phyloP scores from a whole-genome alignment of 495 filamentous ascomycete genomes.

The Talaromyces ruber region DNA sequence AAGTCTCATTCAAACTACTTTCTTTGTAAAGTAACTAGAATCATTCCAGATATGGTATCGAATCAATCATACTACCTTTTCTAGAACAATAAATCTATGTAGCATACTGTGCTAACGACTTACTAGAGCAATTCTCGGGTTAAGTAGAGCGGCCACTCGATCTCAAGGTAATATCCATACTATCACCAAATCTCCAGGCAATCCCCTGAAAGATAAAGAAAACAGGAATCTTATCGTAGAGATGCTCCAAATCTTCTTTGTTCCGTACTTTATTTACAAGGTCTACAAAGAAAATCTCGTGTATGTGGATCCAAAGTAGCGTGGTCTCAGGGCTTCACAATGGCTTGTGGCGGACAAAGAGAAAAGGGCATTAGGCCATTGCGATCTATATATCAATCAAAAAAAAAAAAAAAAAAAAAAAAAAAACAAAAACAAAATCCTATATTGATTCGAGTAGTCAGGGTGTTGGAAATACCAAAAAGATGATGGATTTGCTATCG shows the following conservation, averaged over 20 bases:
- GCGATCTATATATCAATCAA: not conserved
- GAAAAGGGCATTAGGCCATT: not conserved
- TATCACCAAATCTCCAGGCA: not conserved
- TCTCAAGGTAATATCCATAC: not conserved
- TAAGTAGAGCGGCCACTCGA: no score
- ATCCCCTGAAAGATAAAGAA: not conserved
- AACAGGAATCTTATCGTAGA: not conserved
- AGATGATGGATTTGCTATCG: not conserved
- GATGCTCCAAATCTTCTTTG: not conserved
- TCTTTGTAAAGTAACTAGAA: not conserved
- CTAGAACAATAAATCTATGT: not conserved
- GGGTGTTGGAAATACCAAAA: not conserved
- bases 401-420: no score
- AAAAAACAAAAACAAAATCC: no score
- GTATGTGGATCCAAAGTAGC: not conserved
- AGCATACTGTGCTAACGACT: not conserved
- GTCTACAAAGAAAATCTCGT: no score
- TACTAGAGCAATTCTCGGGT: no score
- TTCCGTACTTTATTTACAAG: not conserved
- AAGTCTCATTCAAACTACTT: not conserved
- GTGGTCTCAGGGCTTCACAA: not conserved
- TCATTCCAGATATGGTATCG: not conserved
- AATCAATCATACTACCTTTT: not conserved
- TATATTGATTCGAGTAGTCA: not conserved
- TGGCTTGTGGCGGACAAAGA: not conserved